A percentile compares a stretch with the other conserved stretches of the same genome.
phyloP scores from a whole-genome alignment of 2,329 filamentous ascomycete species.

The Fusarium pseudonygamai region DNA sequence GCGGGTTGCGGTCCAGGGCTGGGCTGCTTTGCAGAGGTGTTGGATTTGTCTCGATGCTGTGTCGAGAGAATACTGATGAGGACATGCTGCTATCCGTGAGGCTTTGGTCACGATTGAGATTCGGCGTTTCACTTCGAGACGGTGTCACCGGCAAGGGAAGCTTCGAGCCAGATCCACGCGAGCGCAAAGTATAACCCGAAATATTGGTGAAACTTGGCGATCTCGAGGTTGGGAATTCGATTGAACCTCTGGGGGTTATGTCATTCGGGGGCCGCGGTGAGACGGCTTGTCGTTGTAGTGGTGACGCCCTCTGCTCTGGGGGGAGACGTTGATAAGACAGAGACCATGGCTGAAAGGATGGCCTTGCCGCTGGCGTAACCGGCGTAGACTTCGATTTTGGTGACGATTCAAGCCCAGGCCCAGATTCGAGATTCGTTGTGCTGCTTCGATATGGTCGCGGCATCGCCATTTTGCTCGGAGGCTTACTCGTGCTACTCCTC shows the following conservation, averaged over 20 bases:
- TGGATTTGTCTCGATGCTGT: slow-evolving; percentile 48
- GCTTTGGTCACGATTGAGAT: slow-evolving; percentile 48
- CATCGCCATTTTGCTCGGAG: slow-evolving; percentile 19
- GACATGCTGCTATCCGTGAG: slow-evolving; percentile 56
- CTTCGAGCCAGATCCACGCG: slow-evolving; percentile 51
- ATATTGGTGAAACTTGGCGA: slow-evolving; percentile 42
- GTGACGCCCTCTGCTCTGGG: slow-evolving; percentile 10
- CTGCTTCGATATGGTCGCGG: slow-evolving; percentile 33
- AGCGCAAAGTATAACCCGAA: slow-evolving; percentile 45
- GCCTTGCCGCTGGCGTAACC: slow-evolving; percentile 32
- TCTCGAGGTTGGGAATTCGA: slow-evolving; percentile 31
- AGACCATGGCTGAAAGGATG: slow-evolving; percentile 25
- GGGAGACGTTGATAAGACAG: slow-evolving; percentile 32
- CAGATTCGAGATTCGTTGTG: slow-evolving; percentile 21
- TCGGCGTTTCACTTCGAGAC: slow-evolving; percentile 49
- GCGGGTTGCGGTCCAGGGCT: slow-evolving; percentile 29
- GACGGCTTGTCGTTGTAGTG: slow-evolving; percentile 16
- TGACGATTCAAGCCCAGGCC: slow-evolving; percentile 29
- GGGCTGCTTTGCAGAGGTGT: slow-evolving; percentile 48
- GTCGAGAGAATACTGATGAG: slow-evolving; percentile 53
- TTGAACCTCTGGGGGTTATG: slow-evolving; percentile 8
- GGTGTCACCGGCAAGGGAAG: slow-evolving; percentile 53
- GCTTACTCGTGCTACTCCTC: slow-evolving; percentile 33
- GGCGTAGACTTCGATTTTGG: slow-evolving; percentile 41
- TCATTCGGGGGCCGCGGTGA: slow-evolving; percentile 16